Evolutionary conservation across 352 stramenopile genomes (phyloP), one percentile per base, ranked within the genome.

Genomic region (Pythium phragmiticola): DNA sequence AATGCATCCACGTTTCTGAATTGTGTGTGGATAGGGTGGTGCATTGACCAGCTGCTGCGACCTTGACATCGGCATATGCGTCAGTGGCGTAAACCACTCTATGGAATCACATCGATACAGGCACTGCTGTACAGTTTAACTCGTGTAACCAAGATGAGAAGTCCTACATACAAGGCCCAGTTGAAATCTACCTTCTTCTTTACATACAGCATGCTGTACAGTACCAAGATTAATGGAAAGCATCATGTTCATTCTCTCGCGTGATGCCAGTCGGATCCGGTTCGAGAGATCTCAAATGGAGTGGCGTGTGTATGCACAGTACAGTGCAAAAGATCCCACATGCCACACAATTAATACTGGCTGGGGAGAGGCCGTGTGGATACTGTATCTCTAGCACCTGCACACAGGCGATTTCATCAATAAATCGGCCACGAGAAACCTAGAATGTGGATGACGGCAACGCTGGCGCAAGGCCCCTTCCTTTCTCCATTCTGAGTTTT

Each of bases 371-470:
- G 41, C n/a, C 41, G 41, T 47, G 14, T 21, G 41, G 14, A n/a
- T 21, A 47, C n/a, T 30, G 26, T 30, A 30, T 30, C 26, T 30
- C 26, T 30, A 39, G 7, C 11, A 13, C 34, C 21, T 50, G 45
- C n/a, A 19, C 45, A 3, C 45, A 12, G 7, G 4, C 26, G 17
- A 53, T 14, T 46, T 61, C 54, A 53, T 61, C 54, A 61, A 61
- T 61, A 53, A 61, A 61, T 53, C 42, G 13, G 54, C 54, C 54
- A 61, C 33, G 26, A 13, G 54, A 61, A 61, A 61, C 52, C 54
- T 61, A 46, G 19, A 57, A 57, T 14, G 16, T 16, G 14, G 30
- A 28, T n/a, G 30, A 43, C 28, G 16, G n/a, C 30, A 33, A 14
- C 50, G 14, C 50, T 57, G 33, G 34, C 50, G 50, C 50, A 26